Evolutionary conservation across 495 filamentous ascomycete genomes (phyloP), one percentile per base, ranked within the genome.

Genomic region (Evernia prunastri): DNA sequence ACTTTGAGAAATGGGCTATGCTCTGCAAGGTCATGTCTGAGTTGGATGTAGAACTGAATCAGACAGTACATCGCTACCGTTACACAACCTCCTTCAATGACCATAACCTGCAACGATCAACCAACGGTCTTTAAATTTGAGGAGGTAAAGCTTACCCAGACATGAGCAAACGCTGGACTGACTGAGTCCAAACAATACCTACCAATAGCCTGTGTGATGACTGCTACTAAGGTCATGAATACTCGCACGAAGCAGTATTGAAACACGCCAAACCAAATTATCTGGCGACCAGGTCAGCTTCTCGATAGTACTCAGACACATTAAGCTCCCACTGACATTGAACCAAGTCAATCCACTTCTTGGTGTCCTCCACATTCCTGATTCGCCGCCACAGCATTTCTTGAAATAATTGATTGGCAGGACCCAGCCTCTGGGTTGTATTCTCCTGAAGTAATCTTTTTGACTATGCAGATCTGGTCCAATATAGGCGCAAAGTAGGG

Each of bases 291-390:
- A 56, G 39, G 56, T 56, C 54, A 65, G 59, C 54, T 61, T 3
- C 9, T 31, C n/a, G 3, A 58, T 29, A 39, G 40, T 71, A 62
- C 23, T 70, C 63, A 20, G 40, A 39, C 37, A 27, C 12, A 17
- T 36, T 37, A 13, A 15, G n/a, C 13, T 51, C 18, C 43, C 18
- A 33, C 78, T 75, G 69, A 84, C 82, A 70, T 96, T 96, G 73
- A 96, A 96, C 91, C 91, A 94, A 3, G 91, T 96, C 76, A 96
- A 77, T 2, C 92, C 92, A 74, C 87, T 96, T 64, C 82, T 80
- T 12, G 92, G 92, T 37, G 79, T 87, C 65, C 90, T 81, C 82
- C 88, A 89, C 11, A 81, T 76, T 5, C 87, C 86, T 53, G 76
- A 77, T 31, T 82, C 64, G 18, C 84, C 82, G 15, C 86, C 83